Evolutionary conservation across 2,329 filamentous ascomycete species (phyloP).

Genomic region (Neonectria punicea): DNA sequence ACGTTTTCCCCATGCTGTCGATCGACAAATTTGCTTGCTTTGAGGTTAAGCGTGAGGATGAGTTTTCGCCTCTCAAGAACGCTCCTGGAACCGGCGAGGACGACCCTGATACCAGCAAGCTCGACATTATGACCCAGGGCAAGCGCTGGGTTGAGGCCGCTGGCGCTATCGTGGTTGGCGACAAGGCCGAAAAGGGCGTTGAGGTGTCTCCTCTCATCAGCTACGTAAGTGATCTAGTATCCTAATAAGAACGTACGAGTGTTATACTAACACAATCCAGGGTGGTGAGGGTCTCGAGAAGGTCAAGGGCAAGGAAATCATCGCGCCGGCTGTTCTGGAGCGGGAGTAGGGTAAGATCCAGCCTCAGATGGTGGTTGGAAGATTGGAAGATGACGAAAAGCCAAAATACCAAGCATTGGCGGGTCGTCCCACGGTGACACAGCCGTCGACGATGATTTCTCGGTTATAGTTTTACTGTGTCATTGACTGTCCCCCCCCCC

Average conservation of each 20-base stretch:
- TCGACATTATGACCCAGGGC: conserved; percentile 90
- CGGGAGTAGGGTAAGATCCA: conserved; percentile 47
- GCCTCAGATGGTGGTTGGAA: neutral
- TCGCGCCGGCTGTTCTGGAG: conserved; percentile 63
- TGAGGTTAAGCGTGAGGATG: conserved; percentile 95
- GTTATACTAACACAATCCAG: conserved; percentile 47
- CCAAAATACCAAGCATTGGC: neutral
- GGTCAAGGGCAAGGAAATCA: conserved; percentile 63
- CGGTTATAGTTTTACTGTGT: neutral
- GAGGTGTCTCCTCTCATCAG: conserved; percentile 94
- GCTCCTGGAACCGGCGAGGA: conserved; percentile 86
- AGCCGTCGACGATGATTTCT: neutral
- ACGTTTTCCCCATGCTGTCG: conserved; percentile 90
- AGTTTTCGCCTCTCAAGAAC: conserved; percentile 98
- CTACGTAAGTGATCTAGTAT: conserved; percentile 76
- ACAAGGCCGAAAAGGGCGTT: conserved; percentile 74
- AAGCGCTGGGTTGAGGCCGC: conserved; percentile 85
- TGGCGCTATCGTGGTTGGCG: conserved; percentile 77
- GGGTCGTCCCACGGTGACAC: neutral
- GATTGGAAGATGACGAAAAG: neutral
- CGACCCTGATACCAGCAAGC: conserved; percentile 91
- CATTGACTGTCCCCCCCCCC: too few species aligned
- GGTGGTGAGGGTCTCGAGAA: conserved; percentile 71
- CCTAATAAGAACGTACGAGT: neutral
- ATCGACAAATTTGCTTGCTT: conserved; percentile 93